Evolutionary conservation across 2,329 filamentous ascomycete genomes (phyloP), one percentile per base, ranked within the genome.

Genomic region (Aspergillus udagawae): DNA sequence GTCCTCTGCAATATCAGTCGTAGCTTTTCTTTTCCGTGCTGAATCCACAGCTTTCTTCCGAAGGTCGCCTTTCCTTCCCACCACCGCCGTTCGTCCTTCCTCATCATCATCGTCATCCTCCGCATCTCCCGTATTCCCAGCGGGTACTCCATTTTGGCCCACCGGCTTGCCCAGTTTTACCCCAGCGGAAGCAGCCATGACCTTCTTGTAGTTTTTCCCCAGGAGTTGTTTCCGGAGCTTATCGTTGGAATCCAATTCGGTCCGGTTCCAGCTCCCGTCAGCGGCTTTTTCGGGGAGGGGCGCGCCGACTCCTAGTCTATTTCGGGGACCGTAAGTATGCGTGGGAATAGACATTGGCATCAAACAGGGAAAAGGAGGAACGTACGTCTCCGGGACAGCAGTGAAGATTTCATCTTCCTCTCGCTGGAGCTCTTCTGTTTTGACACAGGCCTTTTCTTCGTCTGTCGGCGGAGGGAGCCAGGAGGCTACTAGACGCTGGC

Each of bases 401-500:
- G 73, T 77, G 63, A 83, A 83, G 42, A 83, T 75, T 59, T 82
- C 80, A 63, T 82, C 75, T 59, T 86, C 83, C 50, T 84, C 80
- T 45, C 75, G 71, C 55, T 80, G 75, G 20, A 78, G 65, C 59
- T 82, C 76, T 55, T 77, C 70, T 21, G 77, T 70, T 61, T 77
- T 78, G 53, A 67, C 63, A 58, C 72, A 67, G 53, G 69, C 63
- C 51, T 68, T 62, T 50, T 77, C 75, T 23, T 74, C 69, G n/a
- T 69, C 56, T 5, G 76, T 68, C 56, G 73, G 74, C n/a, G 79
- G 70, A 12, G 81, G 81, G 29, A 86, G 77, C 80, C 82, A 82
- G 61, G 83, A 84, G 52, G 80, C 76, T 58, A 86, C 73, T 20
- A 84, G 72, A 35, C 78, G 78, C 61, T 83, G 81, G 52, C 77